Percentiles rank a stretch among this genome's conserved stretches.
phyloP scores from a whole-genome alignment of 352 stramenopile genomes.

The Halophytophthora polymorphica region DNA sequence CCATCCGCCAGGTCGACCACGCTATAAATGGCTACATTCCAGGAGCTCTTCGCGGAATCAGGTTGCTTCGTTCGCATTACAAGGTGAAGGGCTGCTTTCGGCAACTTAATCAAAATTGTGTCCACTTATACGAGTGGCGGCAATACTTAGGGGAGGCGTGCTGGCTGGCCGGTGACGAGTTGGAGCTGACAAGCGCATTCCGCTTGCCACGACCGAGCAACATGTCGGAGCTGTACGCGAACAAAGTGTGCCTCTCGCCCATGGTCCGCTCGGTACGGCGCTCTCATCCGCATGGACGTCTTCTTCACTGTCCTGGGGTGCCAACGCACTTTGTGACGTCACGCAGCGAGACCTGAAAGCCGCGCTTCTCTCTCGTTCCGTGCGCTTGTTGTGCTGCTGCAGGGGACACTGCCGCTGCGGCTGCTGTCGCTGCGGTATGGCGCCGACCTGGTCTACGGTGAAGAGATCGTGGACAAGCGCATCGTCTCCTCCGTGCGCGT shows the following conservation, averaged over 20 bases:
- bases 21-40: slow-evolving; percentile 10
- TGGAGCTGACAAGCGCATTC: slow-evolving; percentile 10
- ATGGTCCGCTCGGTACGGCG: slow-evolving; percentile 92
- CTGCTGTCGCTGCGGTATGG: slow-evolving; percentile 90
- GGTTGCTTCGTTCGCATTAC: not conserved
- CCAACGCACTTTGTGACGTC: not conserved
- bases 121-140: slow-evolving; percentile 39
- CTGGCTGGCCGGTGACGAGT: not conserved
- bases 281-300: not conserved
- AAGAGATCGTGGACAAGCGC: slow-evolving; percentile 95
- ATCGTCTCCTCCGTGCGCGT: slow-evolving; percentile 82
- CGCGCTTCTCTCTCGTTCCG: not conserved
- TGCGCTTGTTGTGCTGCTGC: not conserved
- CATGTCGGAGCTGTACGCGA: slow-evolving; percentile 68
- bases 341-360: slow-evolving; percentile 8
- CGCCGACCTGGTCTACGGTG: slow-evolving; percentile 91
- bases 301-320: slow-evolving; percentile 4
- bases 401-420: slow-evolving; percentile 91
- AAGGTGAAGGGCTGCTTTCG: not conserved
- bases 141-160: no score
- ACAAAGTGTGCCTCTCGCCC: slow-evolving; percentile 83
- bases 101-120: slow-evolving; percentile 9
- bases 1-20: no score
- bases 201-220: not conserved
- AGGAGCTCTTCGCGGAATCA: not conserved